Base-by-base conservation (phyloP, 495 filamentous ascomycete species). In the Aspergillus ostianus region DNA sequence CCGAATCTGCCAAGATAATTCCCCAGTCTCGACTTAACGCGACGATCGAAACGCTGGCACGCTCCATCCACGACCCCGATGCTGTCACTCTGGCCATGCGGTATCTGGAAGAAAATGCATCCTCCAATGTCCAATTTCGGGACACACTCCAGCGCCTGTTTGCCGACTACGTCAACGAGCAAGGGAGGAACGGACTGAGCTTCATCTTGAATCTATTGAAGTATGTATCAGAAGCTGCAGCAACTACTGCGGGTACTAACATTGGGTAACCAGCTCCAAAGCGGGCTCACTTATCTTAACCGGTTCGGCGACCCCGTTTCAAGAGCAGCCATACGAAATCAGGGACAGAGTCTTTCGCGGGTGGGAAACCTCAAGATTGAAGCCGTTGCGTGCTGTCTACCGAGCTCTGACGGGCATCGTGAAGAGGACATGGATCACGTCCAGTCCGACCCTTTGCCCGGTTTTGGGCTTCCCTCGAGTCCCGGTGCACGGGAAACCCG, bases 211-310 rank as follows among this genome's bases (percentile, higher is more conserved):
- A 69, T 30, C 73, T 80, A 0, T 67, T 87, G 29, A 81, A 85
- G 84, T 86, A 79, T 57, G 80, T 63, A 57, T 51, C 6, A 51
- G 0, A 47, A 4, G 21, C 13, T 6, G 36, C 4, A 45, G 19
- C 52, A 15, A 51, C 46, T 17, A 1, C n/a, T 21, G 17, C 60
- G 17, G 26, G 30, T 19, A 53, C 58, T 65, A 53, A 62, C 51
- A 54, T 9, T 2, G 61, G 1, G 50, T 47, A 29, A 18, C 6
- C 67, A 93, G 88, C 59, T 89, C 88, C 29, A 80, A 80, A n/a
- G 73, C 85, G 0, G 90, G 89, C 9, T 90, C 85, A 36, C 68
- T 90, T 17, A 69, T 90, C 17, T 70, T 87, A 19, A 92, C 89
- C 0, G 87, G 88, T 21, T 84, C 84, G 21, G 75, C 76, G 30